Percentiles rank a stretch among this genome's conserved stretches.
phyloP scores from a whole-genome alignment of 352 stramenopile species.

The Pythium aristosporum region DNA sequence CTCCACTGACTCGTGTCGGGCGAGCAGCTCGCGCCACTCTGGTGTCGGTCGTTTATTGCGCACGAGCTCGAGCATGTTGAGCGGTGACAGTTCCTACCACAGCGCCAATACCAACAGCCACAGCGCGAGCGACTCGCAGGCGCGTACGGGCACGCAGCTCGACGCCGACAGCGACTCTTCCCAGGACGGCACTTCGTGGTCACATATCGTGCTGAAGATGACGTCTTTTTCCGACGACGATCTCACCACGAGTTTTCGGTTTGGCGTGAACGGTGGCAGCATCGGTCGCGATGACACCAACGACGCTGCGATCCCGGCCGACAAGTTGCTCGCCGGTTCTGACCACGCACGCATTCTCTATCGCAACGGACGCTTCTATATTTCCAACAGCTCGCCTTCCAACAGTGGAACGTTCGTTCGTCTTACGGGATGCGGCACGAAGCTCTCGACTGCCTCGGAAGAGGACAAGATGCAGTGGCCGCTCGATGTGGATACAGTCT shows the following conservation, averaged over 20 bases:
- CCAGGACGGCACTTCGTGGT: slow-evolving; percentile 40
- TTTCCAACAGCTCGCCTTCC: slow-evolving; percentile 44
- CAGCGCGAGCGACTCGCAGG: not conserved
- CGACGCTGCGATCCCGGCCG: slow-evolving; percentile 65
- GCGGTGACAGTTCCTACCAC: slow-evolving; percentile 15
- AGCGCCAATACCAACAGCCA: slow-evolving; percentile 17
- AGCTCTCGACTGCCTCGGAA: slow-evolving; percentile 29
- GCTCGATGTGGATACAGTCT: slow-evolving; percentile 52
- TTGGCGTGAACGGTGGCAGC: slow-evolving; percentile 44
- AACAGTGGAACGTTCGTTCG: slow-evolving; percentile 72
- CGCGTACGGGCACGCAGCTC: not conserved
- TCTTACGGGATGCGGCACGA: slow-evolving; percentile 38
- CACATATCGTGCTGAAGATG: slow-evolving; percentile 83
- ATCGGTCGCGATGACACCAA: slow-evolving; percentile 59
- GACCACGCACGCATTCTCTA: slow-evolving; percentile 65
- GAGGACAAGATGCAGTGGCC: slow-evolving; percentile 83
- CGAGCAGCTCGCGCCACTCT: slow-evolving; percentile 51
- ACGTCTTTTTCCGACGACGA: slow-evolving; percentile 77
- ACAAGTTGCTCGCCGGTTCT: slow-evolving; percentile 52
- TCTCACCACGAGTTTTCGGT: slow-evolving; percentile 69
- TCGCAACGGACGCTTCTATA: slow-evolving; percentile 60
- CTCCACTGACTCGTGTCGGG: slow-evolving; percentile 41
- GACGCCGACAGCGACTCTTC: not conserved
- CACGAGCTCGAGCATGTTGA: slow-evolving; percentile 39
- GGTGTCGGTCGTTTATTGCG: slow-evolving; percentile 62